phyloP scores from a whole-genome alignment of 192 early-diverging fungal genomes.

The Anaeromyces robustus region DNA sequence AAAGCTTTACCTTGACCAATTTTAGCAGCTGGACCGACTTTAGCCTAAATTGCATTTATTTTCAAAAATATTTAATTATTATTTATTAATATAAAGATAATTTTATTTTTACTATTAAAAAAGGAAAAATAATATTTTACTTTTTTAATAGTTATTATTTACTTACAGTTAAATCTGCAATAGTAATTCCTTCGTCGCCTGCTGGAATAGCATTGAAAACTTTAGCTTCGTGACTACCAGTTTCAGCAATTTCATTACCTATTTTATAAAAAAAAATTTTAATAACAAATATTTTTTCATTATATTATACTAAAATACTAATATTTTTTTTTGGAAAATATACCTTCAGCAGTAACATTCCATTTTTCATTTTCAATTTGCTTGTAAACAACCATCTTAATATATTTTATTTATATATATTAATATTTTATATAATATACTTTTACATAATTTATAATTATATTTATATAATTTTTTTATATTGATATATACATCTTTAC shows the following conservation, averaged over 20 bases:
- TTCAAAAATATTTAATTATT: constrained; percentile 6
- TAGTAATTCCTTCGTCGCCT: constrained; percentile 63
- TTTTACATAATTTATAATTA: background rate
- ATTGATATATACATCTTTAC: constrained; percentile 58
- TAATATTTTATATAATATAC: background rate
- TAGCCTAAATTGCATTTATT: constrained; percentile 1
- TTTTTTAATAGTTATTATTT: too few relatives aligned
- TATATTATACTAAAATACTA: too few relatives aligned
- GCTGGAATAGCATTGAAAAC: constrained; percentile 78
- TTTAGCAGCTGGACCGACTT: constrained; percentile 55
- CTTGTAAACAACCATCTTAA: constrained; percentile 63
- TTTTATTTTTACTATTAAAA: too few relatives aligned
- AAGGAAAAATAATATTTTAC: too few relatives aligned
- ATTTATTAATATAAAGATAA: too few relatives aligned
- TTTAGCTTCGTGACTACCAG: constrained; percentile 83
- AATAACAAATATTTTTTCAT: too few relatives aligned
- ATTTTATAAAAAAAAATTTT: too few relatives aligned
- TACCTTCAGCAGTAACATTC: constrained; percentile 75
- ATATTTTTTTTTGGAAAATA: too few relatives aligned
- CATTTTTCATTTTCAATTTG: constrained; percentile 65
- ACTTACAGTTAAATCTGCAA: constrained; percentile 63
- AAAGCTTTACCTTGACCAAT: constrained; percentile 91
- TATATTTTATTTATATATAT: too few relatives aligned
- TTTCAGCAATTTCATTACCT: constrained; percentile 49
- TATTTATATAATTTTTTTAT: background rate